Conservation (phyloP, 257 asterid genomes). For the Solanum habrochaites region DNA sequence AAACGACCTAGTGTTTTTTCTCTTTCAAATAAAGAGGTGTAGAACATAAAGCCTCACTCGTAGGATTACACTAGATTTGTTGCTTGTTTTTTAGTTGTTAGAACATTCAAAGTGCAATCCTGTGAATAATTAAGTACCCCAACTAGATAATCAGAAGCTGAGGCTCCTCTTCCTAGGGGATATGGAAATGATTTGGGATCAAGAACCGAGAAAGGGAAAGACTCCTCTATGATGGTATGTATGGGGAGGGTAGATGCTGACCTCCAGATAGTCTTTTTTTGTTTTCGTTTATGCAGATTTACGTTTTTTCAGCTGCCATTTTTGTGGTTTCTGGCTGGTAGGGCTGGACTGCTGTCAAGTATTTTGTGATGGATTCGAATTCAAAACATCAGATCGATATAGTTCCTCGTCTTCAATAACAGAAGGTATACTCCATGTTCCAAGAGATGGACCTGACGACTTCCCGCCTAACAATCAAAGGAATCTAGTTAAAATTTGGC, state of each 20-base stretch:
- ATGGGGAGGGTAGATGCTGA: background rate
- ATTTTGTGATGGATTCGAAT: constrained; percentile 1
- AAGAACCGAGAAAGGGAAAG: background rate
- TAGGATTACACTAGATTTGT: background rate
- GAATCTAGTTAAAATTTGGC: background rate
- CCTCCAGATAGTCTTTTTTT: background rate
- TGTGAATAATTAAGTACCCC: background rate
- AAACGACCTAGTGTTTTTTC: background rate
- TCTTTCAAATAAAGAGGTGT: background rate
- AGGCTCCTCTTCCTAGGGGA: background rate
- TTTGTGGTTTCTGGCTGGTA: background rate
- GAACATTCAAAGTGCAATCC: background rate
- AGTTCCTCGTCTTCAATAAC: constrained; percentile 56
- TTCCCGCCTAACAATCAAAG: constrained; percentile 47
- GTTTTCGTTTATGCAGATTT: background rate
- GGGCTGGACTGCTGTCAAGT: background rate
- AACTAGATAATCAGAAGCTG: background rate
- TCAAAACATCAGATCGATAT: constrained; percentile 28
- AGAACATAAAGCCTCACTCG: background rate
- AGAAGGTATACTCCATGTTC: constrained; percentile 79
- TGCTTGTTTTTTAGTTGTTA: background rate
- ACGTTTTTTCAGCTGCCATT: background rate
- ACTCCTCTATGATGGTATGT: background rate
- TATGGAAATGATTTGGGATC: background rate
- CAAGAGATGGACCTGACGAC: constrained; percentile 60